Conservation (phyloP, 495 filamentous ascomycete species). For the Thermochaetoides thermophila region DNA sequence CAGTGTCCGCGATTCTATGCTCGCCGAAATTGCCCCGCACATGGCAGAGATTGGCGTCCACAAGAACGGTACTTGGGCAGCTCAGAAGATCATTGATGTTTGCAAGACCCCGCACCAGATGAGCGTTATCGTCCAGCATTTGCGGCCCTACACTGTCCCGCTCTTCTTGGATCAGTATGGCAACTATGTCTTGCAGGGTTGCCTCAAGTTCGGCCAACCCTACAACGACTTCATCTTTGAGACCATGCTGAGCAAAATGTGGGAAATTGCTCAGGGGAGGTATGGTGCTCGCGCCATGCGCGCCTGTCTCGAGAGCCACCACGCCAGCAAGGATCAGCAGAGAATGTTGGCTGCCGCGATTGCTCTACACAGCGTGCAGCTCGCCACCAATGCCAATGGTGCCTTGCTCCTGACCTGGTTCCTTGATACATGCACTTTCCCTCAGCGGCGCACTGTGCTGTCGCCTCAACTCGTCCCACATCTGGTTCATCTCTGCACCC, state of each 20-base stretch:
- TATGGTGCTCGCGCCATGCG: slow-evolving; percentile 95
- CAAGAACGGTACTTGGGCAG: slow-evolving; percentile 98
- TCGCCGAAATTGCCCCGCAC: slow-evolving; percentile 73
- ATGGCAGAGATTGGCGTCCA: slow-evolving; percentile 93
- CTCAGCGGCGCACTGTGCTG: slow-evolving; percentile 77
- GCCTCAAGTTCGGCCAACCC: slow-evolving; percentile 73
- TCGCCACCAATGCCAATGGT: slow-evolving; percentile 93
- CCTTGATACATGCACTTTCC: slow-evolving; percentile 94
- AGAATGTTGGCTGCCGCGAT: slow-evolving; percentile 89
- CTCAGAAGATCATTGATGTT: slow-evolving; percentile 97
- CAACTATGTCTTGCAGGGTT: slow-evolving; percentile 95
- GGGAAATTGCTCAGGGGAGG: slow-evolving; percentile 84
- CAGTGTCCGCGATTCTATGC: slow-evolving; percentile 77
- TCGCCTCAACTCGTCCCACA: slow-evolving; percentile 88
- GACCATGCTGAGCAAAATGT: slow-evolving; percentile 87
- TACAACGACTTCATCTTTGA: slow-evolving; percentile 97
- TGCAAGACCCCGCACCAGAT: slow-evolving; percentile 75
- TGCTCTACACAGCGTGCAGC: slow-evolving; percentile 86
- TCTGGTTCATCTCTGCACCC: slow-evolving; percentile 92
- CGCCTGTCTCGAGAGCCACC: slow-evolving; percentile 91
- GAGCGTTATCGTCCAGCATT: slow-evolving; percentile 63
- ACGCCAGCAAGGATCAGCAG: slow-evolving; percentile 89
- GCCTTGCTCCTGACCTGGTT: slow-evolving; percentile 94
- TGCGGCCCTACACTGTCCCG: slow-evolving; percentile 73
- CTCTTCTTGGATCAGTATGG: slow-evolving; percentile 95